Evolutionary conservation across 148 eudicot genomes (phyloP), one percentile per base, ranked within the genome.

Genomic region (Polygonum maritimum): DNA sequence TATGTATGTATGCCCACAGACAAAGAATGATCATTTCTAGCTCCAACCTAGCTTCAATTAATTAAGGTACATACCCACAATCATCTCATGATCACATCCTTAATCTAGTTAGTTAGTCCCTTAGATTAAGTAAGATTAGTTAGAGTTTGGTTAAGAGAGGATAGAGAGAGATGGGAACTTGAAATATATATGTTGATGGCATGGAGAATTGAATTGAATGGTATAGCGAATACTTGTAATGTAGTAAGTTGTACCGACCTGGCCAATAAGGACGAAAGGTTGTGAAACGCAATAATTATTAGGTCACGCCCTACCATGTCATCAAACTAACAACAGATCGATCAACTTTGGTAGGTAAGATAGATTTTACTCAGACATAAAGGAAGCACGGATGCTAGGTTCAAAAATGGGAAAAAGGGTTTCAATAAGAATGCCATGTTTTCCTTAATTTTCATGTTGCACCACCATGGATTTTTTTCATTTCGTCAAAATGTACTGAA

Each of bases 311-410:
- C 71, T 65, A 35, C 71, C 71, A 65, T 65, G 44, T 35, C 45
- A 13, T 35, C 45, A 13, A 35, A n/a, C n/a, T n/a, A 4, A 36
- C 44, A 67, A 14, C 71, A 38, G 41, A 26, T 26, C 31, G 31
- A 26, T 26, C 31, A 26, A 31, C 70, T 63, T 35, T 67, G 71
- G 71, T 67, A 67, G 71, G 71, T 67, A 67, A 14, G 45, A 67
- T 67, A 67, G 45, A 67, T 67, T 38, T 67, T 67, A 36, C 71
- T 35, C 41, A 35, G 70, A 15, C 2, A 33, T 13, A 65, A 67
- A 15, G 6, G 18, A 63, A 63, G 40, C 33, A 33, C 40, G 31
- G 31, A 31, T 0, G 40, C 69, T 62, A 62, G 7, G 18, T 10
- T 41, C 45, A 22, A 31, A 62, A 62, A 8, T 31, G n/a, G n/a